phyloP scores from a whole-genome alignment of 441 rosid genomes.

The Bocquillonia castaneifolia region DNA sequence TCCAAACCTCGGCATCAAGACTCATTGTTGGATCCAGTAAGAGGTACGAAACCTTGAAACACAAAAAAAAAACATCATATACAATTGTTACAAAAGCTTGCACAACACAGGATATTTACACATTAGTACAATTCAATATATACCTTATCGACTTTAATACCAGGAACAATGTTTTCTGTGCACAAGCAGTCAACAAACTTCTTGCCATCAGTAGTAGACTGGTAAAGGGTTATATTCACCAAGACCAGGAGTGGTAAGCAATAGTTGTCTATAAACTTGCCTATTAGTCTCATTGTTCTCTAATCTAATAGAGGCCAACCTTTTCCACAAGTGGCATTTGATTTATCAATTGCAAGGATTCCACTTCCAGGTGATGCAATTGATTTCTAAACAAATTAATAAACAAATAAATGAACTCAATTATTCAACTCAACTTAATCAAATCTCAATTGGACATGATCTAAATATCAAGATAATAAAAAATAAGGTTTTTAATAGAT shows the following conservation, averaged over 20 bases:
- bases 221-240: constrained; percentile 94
- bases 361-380: constrained; percentile 95
- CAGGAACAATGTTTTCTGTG: constrained; percentile 78
- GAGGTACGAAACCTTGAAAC: constrained; percentile 79
- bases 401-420: background rate
- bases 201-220: constrained; percentile 76
- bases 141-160: constrained; percentile 98
- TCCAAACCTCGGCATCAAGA: constrained; percentile 99
- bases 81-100: background rate
- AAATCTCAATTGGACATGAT: background rate
- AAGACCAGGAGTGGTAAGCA: constrained; percentile 86
- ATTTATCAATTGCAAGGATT: constrained; percentile 93
- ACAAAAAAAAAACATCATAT: no score
- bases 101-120: background rate
- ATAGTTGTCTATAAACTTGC: constrained; percentile 89
- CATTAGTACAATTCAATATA: background rate
- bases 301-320: constrained; percentile 81
- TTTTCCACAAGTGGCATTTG: constrained; percentile 96
- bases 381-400: constrained; percentile 46
- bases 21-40: constrained; percentile 90
- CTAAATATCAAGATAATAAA: background rate
- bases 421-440: background rate
- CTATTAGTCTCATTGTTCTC: constrained; percentile 84
- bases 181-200: constrained; percentile 74
- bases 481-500: no score